phyloP scores from a whole-genome alignment of 805 yeast species.

The Zygoascus tannicola region DNA sequence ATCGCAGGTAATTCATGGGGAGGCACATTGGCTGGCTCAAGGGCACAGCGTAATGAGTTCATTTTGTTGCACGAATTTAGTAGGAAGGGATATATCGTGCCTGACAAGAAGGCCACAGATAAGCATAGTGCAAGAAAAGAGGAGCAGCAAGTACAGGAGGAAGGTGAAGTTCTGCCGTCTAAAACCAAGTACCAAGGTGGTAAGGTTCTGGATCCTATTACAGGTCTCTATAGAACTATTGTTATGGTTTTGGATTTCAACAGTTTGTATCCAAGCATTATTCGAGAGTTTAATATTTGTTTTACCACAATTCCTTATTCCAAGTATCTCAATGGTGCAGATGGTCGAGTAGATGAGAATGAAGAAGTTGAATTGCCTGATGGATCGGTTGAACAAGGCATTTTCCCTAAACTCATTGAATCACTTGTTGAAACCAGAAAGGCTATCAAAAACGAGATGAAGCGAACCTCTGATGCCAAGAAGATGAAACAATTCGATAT shows the following conservation, averaged over 20 bases:
- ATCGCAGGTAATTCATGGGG: conserved; percentile 98
- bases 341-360: conserved; percentile 36
- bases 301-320: conserved; percentile 87
- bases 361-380: conserved; percentile 64
- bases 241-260: conserved; percentile 96
- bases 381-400: conserved; percentile 55
- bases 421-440: conserved; percentile 85
- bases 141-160: conserved; percentile 39
- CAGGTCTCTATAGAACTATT: conserved; percentile 83
- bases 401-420: conserved; percentile 73
- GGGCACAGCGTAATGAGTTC: conserved; percentile 93
- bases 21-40: conserved; percentile 84
- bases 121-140: conserved; percentile 22
- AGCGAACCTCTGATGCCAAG: conserved; percentile 44
- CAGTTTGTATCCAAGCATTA: conserved; percentile 91
- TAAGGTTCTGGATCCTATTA: conserved; percentile 91
- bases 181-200: conserved; percentile 72
- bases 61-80: conserved; percentile 87
- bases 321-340: conserved; percentile 12
- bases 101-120: conserved; percentile 59
- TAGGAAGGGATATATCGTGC: conserved; percentile 70
- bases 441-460: conserved; percentile 80
- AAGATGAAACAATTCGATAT: conserved; percentile 76
- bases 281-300: conserved; percentile 94
- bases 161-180: conserved; percentile 27